These are phyloP conservation scores for Melastoma candidum DNA, from an alignment of 441 rosid genomes.

Conservation along the genomic window DNA sequence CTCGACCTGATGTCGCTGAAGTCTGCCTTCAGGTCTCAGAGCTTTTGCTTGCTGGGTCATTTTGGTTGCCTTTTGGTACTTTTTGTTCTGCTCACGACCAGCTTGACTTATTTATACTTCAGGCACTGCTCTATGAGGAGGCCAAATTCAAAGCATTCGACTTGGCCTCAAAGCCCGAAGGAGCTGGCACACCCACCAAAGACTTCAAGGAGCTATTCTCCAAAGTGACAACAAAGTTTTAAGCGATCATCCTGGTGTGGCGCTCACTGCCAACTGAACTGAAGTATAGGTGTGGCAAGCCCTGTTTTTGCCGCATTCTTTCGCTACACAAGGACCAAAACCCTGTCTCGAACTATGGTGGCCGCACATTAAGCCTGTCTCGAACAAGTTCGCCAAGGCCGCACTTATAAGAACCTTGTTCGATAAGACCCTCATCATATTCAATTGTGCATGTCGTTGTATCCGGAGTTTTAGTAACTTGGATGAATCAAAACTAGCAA, in stretches of 20 bases:
- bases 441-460: no score
- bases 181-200: conserved; percentile 61
- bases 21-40: conserved; percentile 73
- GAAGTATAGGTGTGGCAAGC: no score
- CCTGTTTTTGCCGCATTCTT: no score
- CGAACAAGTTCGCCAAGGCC: no score
- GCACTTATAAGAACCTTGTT: no score
- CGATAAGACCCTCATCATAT: no score
- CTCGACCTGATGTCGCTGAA: conserved; percentile 89
- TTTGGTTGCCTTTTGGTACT: background rate
- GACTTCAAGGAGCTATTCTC: conserved; percentile 85
- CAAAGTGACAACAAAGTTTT: conserved; percentile 50
- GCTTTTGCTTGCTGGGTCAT: background rate
- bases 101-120: conserved; percentile 1
- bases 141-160: conserved; percentile 83
- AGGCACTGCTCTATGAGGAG: conserved; percentile 79
- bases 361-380: no score
- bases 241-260: conserved; percentile 5
- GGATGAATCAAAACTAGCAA: no score
- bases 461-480: no score
- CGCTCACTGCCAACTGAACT: no score
- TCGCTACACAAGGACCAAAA: no score
- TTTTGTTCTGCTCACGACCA: background rate
- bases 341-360: no score
- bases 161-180: conserved; percentile 84